These are phyloP conservation scores for Brassica juncea DNA, from an alignment of 345 rosid species.

Conservation along the genomic window DNA sequence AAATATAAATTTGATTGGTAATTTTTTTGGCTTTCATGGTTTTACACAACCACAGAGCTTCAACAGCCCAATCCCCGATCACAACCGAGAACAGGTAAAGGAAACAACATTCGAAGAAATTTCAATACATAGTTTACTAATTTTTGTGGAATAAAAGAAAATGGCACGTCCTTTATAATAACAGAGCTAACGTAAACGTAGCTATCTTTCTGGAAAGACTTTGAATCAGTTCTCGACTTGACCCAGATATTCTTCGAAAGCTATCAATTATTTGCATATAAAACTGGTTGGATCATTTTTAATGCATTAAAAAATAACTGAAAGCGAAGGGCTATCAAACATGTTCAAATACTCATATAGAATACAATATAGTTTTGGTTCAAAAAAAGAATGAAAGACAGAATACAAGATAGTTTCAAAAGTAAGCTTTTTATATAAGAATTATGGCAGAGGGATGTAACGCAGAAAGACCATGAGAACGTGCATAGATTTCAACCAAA, in stretches of 20 bases:
- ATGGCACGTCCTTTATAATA: not conserved
- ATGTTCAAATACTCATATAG: not conserved
- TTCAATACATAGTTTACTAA: not conserved
- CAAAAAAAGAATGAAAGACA: no score
- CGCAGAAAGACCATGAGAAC: no score
- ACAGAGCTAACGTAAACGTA: not conserved
- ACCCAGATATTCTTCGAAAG: not conserved
- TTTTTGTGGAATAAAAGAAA: not conserved
- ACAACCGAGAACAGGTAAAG: not conserved
- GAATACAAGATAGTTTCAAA: no score
- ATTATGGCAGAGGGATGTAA: no score
- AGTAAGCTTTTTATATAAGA: no score
- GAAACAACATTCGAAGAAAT: not conserved
- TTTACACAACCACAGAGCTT: no score
- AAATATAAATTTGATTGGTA: not conserved
- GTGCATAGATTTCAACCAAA: no score
- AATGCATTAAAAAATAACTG: not conserved
- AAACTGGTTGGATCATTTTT: not conserved
- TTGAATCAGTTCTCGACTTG: not conserved
- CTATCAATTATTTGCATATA: not conserved
- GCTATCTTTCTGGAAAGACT: not conserved
- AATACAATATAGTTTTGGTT: not conserved
- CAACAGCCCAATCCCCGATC: no score
- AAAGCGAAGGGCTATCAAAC: slow-evolving; percentile 1
- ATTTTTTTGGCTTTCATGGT: no score